Evolutionary conservation across 2,329 filamentous ascomycete genomes (phyloP).

Genomic region (Volutella citrinella): DNA sequence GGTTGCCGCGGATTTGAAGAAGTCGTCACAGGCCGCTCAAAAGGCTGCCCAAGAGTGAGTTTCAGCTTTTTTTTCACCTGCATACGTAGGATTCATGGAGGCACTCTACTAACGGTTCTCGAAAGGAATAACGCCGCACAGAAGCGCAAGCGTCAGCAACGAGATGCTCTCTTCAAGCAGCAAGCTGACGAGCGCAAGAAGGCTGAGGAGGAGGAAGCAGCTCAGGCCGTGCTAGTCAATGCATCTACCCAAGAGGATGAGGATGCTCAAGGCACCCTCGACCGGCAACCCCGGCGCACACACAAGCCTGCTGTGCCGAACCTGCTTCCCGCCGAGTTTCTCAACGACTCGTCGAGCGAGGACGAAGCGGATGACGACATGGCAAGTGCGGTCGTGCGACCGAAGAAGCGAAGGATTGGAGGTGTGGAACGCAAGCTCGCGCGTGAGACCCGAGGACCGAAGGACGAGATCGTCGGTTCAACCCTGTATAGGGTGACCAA

Average conservation of each 20-base stretch:
- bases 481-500: conserved; percentile 52
- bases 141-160: conserved; percentile 55
- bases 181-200: conserved; percentile 51
- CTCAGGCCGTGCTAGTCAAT: conserved; percentile 8
- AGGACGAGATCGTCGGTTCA: conserved; percentile 48
- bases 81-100: no score
- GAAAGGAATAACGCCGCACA: conserved; percentile 47
- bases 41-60: conserved; percentile 52
- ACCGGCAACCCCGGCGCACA: conserved; percentile 21
- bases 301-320: conserved; percentile 40
- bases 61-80: background rate
- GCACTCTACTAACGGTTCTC: no score
- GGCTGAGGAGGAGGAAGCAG: conserved; percentile 22
- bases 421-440: conserved; percentile 36
- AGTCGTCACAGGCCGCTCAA: conserved; percentile 44
- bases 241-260: conserved; percentile 8
- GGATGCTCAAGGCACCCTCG: conserved; percentile 5
- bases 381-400: conserved; percentile 16
- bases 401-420: conserved; percentile 45
- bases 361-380: conserved; percentile 26
- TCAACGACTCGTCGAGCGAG: conserved; percentile 50
- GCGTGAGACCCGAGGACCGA: conserved; percentile 36
- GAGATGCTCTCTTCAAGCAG: conserved; percentile 51
- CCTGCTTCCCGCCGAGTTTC: conserved; percentile 51
- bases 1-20: conserved; percentile 44